Evolutionary conservation across 1,139 yeast species (phyloP).

Genomic region (Spathaspora jeffriesii): DNA sequence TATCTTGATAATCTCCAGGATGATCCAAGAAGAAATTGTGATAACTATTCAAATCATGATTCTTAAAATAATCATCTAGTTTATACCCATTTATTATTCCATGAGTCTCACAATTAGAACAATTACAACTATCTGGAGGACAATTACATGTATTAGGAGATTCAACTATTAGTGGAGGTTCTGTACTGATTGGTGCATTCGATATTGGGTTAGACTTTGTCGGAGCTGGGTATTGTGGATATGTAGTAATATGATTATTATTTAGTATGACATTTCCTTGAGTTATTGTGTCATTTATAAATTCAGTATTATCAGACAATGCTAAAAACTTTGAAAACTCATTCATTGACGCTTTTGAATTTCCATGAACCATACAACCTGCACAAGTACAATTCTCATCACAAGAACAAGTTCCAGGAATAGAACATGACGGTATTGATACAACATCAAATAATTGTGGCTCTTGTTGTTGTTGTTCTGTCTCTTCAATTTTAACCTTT

Average conservation of each 20-base stretch:
- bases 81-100: constrained; percentile 54
- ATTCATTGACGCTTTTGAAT: constrained; percentile 10
- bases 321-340: neutral
- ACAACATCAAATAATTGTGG: constrained; percentile 22
- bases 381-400: constrained; percentile 47
- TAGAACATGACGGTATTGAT: constrained; percentile 40
- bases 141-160: constrained; percentile 34
- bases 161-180: neutral
- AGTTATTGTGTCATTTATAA: neutral
- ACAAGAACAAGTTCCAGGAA: constrained; percentile 54
- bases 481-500: neutral
- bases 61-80: constrained; percentile 34
- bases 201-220: neutral
- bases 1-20: neutral
- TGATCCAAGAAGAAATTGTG: neutral
- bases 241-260: neutral
- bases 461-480: constrained; percentile 3
- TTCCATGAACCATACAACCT: constrained; percentile 48
- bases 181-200: neutral
- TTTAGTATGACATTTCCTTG: neutral
- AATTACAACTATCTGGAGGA: constrained; percentile 46
- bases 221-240: neutral
- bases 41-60: neutral
- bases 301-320: neutral
- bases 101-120: constrained; percentile 55